Evolutionary conservation across 2,329 filamentous ascomycete species (phyloP), one percentile per base, ranked within the genome.

Genomic region (Sordariomycetes sp.): DNA sequence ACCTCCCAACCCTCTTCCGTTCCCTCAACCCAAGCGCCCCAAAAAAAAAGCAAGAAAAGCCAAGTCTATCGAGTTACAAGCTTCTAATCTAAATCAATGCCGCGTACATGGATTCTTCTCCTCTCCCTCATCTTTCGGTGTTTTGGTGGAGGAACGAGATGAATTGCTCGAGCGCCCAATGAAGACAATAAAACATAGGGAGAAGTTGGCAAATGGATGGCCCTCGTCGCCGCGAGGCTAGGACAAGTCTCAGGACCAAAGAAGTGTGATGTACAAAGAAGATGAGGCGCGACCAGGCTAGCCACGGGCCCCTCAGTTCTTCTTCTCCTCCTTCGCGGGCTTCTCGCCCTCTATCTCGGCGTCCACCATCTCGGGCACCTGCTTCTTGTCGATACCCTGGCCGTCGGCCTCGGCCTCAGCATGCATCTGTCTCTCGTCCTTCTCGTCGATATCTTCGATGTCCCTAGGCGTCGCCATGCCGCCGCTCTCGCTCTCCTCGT

Each of bases 361-460:
- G 58, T 65, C 64, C 8, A 42, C 36, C 35, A 54, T 53, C 45
- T 56, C 57, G 28, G 58, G 45, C 20, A 52, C 53, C 39, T 58
- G 52, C 35, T 52, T 20, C 58, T 64, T 62, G 56, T 69, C 61
- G 68, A 53, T n/a, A 1, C 39, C 56, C 22, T 53, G 34, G 34
- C 10, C 25, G 22, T 53, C 51, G 22, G 56, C 56, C 58, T 72
- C 70, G 42, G 74, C 72, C 32, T 77, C 75, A 8, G 82, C 80
- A 2, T 74, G 69, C 28, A 75, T 68, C 57, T 77, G 71, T 60
- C 85, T 80, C 68, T 90, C 87, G 62, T 96, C 90, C 74, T 92
- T 90, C 71, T 97, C 94, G 66, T 97, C 92, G 64, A 97, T 97
- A 68, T 97, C 82, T 61, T 96, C 89, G 34, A 85, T 83, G 65